These are phyloP conservation scores for Geotrichum ghanense DNA, from an alignment of 805 yeast genomes.

Conservation along the genomic window DNA sequence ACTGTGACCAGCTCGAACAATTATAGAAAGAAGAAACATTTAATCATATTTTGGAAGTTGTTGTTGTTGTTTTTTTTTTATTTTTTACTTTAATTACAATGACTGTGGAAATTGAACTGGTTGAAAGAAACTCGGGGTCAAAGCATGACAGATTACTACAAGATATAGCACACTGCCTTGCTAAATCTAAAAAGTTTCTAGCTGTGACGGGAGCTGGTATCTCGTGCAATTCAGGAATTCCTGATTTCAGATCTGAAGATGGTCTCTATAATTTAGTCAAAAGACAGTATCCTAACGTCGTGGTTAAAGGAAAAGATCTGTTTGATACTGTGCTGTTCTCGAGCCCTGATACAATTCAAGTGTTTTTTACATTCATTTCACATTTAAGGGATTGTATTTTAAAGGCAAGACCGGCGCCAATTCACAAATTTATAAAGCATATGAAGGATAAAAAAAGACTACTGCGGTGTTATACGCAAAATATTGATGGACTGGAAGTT, in stretches of 20 bases:
- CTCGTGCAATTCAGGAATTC: constrained; percentile 94
- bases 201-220: constrained; percentile 93
- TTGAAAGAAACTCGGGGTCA: too few species aligned
- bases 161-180: constrained; percentile 32
- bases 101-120: neutral
- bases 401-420: constrained; percentile 67
- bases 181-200: constrained; percentile 43
- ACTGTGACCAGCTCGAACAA: too few species aligned
- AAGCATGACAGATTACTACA: constrained; percentile 9
- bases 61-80: too few species aligned
- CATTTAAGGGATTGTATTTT: constrained; percentile 52
- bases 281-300: constrained; percentile 42
- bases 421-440: constrained; percentile 63
- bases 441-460: constrained; percentile 54
- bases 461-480: constrained; percentile 85
- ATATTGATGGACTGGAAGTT: constrained; percentile 81
- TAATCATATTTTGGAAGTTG: too few species aligned
- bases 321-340: constrained; percentile 80
- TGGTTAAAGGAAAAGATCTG: constrained; percentile 78
- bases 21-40: too few species aligned
- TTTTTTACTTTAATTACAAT: too few species aligned
- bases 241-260: constrained; percentile 78
- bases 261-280: constrained; percentile 76
- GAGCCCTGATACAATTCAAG: constrained; percentile 47
- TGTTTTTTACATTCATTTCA: constrained; percentile 89